Evolutionary conservation across 495 filamentous ascomycete species (phyloP), one percentile per base, ranked within the genome.

Genomic region (Penicillium cataractarum): DNA sequence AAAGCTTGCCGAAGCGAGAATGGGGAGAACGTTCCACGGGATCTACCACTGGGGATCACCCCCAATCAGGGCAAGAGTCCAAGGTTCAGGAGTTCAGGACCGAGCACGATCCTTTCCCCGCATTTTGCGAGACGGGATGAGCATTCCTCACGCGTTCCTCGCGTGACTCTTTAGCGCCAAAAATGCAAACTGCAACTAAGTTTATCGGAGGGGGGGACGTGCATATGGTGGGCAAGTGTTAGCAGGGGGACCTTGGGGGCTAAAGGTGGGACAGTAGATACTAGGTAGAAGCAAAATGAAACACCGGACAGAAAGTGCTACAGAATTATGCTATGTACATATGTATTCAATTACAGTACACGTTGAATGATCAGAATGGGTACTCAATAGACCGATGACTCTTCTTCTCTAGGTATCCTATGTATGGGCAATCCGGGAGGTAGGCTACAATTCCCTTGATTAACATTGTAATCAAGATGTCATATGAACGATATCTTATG

Each of bases 21-120:
- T 6, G 29, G 13, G 51, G 19, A 35, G 31, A 35, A 13, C 12
- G 35, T 56, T 42, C 33, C 54, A 42, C 37, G 33, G 39, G 59
- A 61, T 61, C 59, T 55, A 29, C 21, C 39, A 42, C n/a, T n/a
- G 19, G 32, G 32, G 46, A 7, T 9, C n/a, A 9, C n/a, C 17
- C 55, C 40, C 44, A 5, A 40, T 31, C 33, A 3, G 40, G 55
- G 48, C 44, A 49, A 59, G 57, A 32, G n/a, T n/a, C 37, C 48
- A 59, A 59, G 50, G 27, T 8, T 19, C 4, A 21, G 3, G 24
- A n/a, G n/a, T n/a, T 17, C 27, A 32, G 51, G 59, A 26, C 32
- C 21, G 33, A 61, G 56, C 55, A 60, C 40, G 42, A 29, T 27
- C 22, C 52, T 51, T 64, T 51, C 62, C 62, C 62, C 62, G 62